These are phyloP conservation scores for Cryptococcus sp. DNA, from an alignment of 1,284 basidiomycete genomes.

Conservation along the genomic window DNA sequence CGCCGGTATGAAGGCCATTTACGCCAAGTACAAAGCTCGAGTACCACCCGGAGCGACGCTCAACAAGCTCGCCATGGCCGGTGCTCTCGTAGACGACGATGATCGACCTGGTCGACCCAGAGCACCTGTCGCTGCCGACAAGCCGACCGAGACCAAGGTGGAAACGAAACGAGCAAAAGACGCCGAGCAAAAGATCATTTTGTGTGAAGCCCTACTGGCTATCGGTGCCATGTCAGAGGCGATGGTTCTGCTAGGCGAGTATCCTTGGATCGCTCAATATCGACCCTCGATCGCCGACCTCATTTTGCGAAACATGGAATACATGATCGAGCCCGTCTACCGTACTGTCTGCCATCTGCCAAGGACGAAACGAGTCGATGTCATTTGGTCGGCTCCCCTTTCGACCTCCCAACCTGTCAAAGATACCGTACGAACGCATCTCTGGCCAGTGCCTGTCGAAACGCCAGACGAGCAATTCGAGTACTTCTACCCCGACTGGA, in stretches of 20 bases:
- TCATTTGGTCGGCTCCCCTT: constrained; percentile 9
- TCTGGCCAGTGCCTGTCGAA: constrained; percentile 67
- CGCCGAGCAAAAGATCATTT: constrained; percentile 74
- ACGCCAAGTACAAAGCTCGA: constrained; percentile 39
- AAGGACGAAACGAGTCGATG: constrained; percentile 42
- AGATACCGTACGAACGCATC: constrained; percentile 50
- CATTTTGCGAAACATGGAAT: constrained; percentile 65
- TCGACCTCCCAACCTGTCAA: constrained; percentile 7
- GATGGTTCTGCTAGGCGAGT: constrained; percentile 70
- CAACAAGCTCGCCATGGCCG: constrained; percentile 1
- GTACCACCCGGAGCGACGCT: background rate
- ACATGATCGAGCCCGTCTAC: constrained; percentile 65
- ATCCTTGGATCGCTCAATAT: constrained; percentile 78
- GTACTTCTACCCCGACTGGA: constrained; percentile 87
- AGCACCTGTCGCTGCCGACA: constrained; percentile 14
- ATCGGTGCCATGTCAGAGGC: constrained; percentile 77
- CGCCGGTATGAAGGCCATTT: constrained; percentile 25
- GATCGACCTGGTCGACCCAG: no score
- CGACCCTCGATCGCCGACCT: constrained; percentile 79
- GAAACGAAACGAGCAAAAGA: constrained; percentile 40
- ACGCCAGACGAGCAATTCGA: constrained; percentile 66
- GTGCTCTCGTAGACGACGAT: constrained; percentile 48
- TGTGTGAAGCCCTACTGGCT: constrained; percentile 74
- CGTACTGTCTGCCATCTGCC: constrained; percentile 47
- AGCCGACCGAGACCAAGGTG: background rate